Percentiles rank a stretch among this genome's conserved stretches.
phyloP scores from a whole-genome alignment of 108 stramenopile genomes.

The Skeletonema menzelii region DNA sequence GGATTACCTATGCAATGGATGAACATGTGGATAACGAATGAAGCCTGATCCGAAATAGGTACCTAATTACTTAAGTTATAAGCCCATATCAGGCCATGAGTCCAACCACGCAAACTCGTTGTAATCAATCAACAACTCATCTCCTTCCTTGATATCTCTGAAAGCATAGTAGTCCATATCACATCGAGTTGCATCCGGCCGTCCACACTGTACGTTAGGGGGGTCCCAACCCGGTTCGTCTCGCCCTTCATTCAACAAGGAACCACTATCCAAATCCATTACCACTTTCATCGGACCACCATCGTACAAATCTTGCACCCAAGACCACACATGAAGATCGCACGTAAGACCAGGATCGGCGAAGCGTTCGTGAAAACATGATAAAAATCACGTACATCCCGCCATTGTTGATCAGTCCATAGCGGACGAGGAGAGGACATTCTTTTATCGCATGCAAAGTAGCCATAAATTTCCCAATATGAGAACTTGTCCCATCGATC shows the following conservation, averaged over 20 bases:
- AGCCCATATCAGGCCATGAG: conserved; percentile 13
- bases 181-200: conserved; percentile 23
- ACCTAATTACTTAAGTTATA: too few relatives aligned
- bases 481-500: conserved; percentile 6
- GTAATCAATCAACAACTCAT: conserved; percentile 75
- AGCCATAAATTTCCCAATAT: conserved; percentile 45
- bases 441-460: conserved; percentile 28
- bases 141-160: conserved; percentile 38
- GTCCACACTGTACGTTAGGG: conserved; percentile 41
- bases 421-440: conserved; percentile 15
- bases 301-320: conserved; percentile 30
- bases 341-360: conserved; percentile 24
- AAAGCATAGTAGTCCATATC: conserved; percentile 49
- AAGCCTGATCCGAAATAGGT: too few relatives aligned
- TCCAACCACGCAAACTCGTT: conserved; percentile 53
- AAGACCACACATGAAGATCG: conserved; percentile 37
- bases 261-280: conserved; percentile 42
- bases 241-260: conserved; percentile 41
- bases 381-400: conserved; percentile 23
- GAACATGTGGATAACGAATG: too few relatives aligned
- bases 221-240: conserved; percentile 26
- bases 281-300: conserved; percentile 25
- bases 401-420: conserved; percentile 17
- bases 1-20: too few relatives aligned
- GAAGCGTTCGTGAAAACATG: conserved; percentile 23